These are phyloP conservation scores for Candida dendrica DNA, from an alignment of 805 yeast species.

Conservation along the genomic window DNA sequence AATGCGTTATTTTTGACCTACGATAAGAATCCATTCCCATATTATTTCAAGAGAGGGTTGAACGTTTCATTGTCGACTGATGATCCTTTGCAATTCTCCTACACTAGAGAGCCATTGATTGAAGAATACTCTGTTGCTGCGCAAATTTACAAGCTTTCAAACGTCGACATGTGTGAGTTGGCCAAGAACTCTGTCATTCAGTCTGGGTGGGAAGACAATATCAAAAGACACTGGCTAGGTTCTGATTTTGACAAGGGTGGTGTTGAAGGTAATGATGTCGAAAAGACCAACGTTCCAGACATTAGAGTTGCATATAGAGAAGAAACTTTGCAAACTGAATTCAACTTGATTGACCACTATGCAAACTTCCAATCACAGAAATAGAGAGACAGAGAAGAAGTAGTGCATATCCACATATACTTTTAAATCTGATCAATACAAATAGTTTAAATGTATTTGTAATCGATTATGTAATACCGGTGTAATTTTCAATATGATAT, in stretches of 20 bases:
- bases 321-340: slow-evolving; percentile 70
- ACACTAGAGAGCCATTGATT: slow-evolving; percentile 93
- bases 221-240: slow-evolving; percentile 93
- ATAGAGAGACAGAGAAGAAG: no score
- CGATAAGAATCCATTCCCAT: slow-evolving; percentile 93
- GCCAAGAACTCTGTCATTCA: slow-evolving; percentile 90
- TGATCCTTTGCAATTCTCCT: slow-evolving; percentile 95
- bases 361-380: slow-evolving; percentile 19
- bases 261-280: slow-evolving; percentile 79
- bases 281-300: slow-evolving; percentile 91
- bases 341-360: slow-evolving; percentile 59
- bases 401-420: no score
- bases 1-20: slow-evolving; percentile 93
- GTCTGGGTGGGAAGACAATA: slow-evolving; percentile 84
- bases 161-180: slow-evolving; percentile 95
- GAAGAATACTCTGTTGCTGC: slow-evolving; percentile 99
- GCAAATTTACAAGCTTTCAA: slow-evolving; percentile 87
- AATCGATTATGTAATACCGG: not conserved
- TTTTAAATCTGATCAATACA: no score
- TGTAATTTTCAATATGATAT: no score
- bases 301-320: slow-evolving; percentile 78
- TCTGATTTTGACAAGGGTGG: slow-evolving; percentile 51
- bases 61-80: slow-evolving; percentile 94
- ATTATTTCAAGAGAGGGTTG: slow-evolving; percentile 86
- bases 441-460: not conserved